Conservation (phyloP, 441 rosid species). For the Hura crepitans region DNA sequence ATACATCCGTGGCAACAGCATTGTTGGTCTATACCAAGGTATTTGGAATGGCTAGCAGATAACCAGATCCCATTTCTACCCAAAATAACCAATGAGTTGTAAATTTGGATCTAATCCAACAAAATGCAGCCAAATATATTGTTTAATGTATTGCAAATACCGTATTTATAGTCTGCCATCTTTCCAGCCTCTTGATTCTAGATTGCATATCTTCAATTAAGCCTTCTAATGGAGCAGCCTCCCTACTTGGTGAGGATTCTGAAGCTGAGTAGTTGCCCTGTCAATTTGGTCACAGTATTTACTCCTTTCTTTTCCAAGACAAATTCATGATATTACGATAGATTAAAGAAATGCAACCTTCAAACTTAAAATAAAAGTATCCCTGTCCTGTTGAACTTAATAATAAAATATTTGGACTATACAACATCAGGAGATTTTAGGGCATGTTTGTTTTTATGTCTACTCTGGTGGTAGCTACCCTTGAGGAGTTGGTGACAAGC, state of each 20-base stretch:
- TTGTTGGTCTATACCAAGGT: too few species aligned
- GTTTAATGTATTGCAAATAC: conserved; percentile 30
- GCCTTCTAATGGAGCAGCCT: conserved; percentile 57
- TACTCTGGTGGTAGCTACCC: neutral
- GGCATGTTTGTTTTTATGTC: neutral
- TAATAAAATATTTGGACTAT: neutral
- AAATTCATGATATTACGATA: neutral
- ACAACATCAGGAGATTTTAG: neutral
- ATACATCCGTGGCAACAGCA: neutral
- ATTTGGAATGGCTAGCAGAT: too few species aligned
- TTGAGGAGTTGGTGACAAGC: neutral
- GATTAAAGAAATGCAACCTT: neutral
- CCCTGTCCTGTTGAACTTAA: neutral
- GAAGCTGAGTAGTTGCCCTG: conserved; percentile 76
- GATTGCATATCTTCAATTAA: conserved; percentile 84
- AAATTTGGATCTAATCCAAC: neutral
- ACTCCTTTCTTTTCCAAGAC: neutral
- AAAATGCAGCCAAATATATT: neutral
- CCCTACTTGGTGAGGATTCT: conserved; percentile 77
- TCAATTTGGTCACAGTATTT: conserved; percentile 14
- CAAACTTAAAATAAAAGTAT: neutral
- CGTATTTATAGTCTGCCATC: conserved; percentile 90
- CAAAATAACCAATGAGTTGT: too few species aligned
- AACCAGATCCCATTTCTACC: too few species aligned
- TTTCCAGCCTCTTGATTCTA: conserved; percentile 85